phyloP scores from a whole-genome alignment of 2,329 filamentous ascomycete species.

The Xylariomycetidae sp. region DNA sequence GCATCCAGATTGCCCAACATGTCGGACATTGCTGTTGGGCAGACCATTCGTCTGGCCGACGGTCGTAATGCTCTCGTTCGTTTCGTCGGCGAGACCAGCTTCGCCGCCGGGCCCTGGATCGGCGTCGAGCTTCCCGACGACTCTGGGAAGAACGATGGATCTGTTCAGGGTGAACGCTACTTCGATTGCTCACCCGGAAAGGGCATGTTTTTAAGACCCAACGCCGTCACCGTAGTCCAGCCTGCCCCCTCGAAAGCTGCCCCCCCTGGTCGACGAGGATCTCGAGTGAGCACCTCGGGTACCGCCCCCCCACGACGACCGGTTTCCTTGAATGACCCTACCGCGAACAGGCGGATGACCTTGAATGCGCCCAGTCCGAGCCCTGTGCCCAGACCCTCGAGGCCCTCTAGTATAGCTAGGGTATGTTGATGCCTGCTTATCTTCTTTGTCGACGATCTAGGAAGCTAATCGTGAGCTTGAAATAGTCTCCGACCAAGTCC shows the following conservation, averaged over 20 bases:
- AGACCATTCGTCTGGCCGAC: slow-evolving; percentile 74
- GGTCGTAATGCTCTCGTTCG: slow-evolving; percentile 73
- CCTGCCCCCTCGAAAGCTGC: slow-evolving; percentile 37
- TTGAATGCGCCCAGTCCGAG: slow-evolving; percentile 70
- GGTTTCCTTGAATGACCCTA: slow-evolving; percentile 50
- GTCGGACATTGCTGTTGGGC: slow-evolving; percentile 60
- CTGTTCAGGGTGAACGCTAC: slow-evolving; percentile 81
- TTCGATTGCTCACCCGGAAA: slow-evolving; percentile 75
- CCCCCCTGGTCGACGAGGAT: slow-evolving; percentile 35
- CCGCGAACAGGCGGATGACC: slow-evolving; percentile 59
- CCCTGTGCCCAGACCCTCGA: slow-evolving; percentile 54
- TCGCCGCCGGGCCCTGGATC: slow-evolving; percentile 81
- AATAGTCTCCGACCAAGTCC: slow-evolving; percentile 71
- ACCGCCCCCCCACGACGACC: slow-evolving; percentile 36
- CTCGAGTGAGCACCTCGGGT: slow-evolving; percentile 23
- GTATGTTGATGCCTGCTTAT: no score
- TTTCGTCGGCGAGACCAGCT: slow-evolving; percentile 75
- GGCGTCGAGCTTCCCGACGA: slow-evolving; percentile 81
- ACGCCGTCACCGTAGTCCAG: slow-evolving; percentile 58
- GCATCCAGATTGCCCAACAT: no score
- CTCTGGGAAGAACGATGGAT: slow-evolving; percentile 89
- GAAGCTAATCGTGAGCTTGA: no score
- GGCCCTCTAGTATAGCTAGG: slow-evolving; percentile 53
- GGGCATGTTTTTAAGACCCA: slow-evolving; percentile 80
- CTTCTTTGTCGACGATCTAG: no score